Conservation (phyloP, 1,284 basidiomycete genomes). For the Sparassis latifolia region DNA sequence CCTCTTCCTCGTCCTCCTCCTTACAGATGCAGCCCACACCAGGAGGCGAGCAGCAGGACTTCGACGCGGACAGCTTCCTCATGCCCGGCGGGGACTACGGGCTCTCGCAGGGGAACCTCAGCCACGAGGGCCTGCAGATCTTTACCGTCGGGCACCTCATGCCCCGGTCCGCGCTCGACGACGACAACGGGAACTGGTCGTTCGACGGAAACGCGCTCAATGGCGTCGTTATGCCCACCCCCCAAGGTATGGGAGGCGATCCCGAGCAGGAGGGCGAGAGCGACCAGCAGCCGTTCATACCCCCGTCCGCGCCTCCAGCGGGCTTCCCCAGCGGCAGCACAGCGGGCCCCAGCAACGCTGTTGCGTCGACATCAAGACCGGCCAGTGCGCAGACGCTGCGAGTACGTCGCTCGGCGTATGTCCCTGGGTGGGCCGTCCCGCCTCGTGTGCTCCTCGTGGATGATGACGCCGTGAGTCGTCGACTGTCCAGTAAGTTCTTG, state of each 20-base stretch:
- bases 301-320: slow-evolving; percentile 6
- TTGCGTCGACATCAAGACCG: slow-evolving; percentile 13
- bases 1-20: background rate
- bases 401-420: slow-evolving; percentile 70
- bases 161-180: slow-evolving; percentile 48
- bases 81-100: slow-evolving; percentile 26
- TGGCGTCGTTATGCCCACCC: slow-evolving; percentile 26
- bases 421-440: slow-evolving; percentile 85
- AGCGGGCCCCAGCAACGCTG: slow-evolving; percentile 4
- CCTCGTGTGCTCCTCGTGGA: slow-evolving; percentile 89
- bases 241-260: slow-evolving; percentile 26
- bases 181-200: slow-evolving; percentile 52
- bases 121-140: slow-evolving; percentile 68
- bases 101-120: slow-evolving; percentile 18
- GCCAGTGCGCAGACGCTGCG: slow-evolving; percentile 43
- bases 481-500: slow-evolving; percentile 87
- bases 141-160: slow-evolving; percentile 79
- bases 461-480: slow-evolving; percentile 89
- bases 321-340: background rate
- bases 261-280: slow-evolving; percentile 23
- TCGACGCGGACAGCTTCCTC: slow-evolving; percentile 32
- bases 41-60: slow-evolving; percentile 1
- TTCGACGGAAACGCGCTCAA: slow-evolving; percentile 35
- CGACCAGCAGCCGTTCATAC: slow-evolving; percentile 19
- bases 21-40: background rate